phyloP scores from a whole-genome alignment of 495 filamentous ascomycete genomes.

The Aspergillus avenaceus region DNA sequence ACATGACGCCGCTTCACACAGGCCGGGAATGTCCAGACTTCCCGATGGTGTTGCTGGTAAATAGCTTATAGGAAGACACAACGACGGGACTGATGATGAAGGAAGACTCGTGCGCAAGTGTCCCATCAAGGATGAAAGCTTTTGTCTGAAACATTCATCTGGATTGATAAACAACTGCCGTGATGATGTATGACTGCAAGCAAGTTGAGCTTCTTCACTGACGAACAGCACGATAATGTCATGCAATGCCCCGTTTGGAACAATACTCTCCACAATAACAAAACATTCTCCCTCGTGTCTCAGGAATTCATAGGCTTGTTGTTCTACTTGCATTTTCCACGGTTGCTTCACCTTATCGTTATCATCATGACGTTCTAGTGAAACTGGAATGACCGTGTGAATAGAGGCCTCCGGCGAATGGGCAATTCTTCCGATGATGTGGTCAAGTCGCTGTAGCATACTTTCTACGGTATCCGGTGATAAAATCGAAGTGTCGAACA shows the following conservation, averaged over 20 bases:
- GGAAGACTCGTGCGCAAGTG: neutral
- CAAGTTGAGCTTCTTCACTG: neutral
- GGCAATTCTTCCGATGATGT: neutral
- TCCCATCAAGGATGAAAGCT: neutral
- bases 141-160: neutral
- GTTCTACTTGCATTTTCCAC: neutral
- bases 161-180: neutral
- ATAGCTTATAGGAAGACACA: neutral
- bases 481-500: slow-evolving; percentile 23
- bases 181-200: neutral
- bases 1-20: neutral
- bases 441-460: neutral
- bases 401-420: neutral
- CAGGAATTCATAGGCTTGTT: neutral
- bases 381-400: neutral
- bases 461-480: neutral
- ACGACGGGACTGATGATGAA: neutral
- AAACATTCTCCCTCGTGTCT: neutral
- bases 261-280: neutral
- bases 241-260: neutral
- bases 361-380: neutral
- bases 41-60: neutral
- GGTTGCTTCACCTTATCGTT: neutral
- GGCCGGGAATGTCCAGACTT: neutral
- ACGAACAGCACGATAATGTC: neutral